These are phyloP conservation scores for Thuidium tamariscinum DNA, from an alignment of 225 moss, liverwort and hornwort species.

Conservation along the genomic window DNA sequence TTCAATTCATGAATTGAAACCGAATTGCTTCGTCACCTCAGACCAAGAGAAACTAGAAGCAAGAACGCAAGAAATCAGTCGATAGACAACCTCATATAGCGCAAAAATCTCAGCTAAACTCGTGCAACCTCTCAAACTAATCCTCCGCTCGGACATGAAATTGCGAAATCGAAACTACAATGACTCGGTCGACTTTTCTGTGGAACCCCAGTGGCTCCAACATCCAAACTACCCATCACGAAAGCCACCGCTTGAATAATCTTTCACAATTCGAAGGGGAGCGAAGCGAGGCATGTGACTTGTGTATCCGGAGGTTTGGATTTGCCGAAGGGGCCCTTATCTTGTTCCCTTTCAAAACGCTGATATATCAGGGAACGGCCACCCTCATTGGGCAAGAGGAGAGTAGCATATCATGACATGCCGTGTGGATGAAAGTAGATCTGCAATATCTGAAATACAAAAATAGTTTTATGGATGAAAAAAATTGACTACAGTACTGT, in stretches of 20 bases:
- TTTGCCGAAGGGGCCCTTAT: conserved; percentile 11
- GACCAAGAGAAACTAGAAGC: background rate
- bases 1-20: background rate
- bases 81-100: background rate
- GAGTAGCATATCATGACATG: background rate
- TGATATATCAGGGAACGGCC: background rate
- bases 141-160: background rate
- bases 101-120: background rate
- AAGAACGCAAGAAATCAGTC: background rate
- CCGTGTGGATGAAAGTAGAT: conserved; percentile 18
- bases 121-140: background rate
- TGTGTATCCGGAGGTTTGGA: background rate
- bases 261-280: background rate
- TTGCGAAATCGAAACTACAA: background rate
- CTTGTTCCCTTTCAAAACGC: conserved; percentile 1
- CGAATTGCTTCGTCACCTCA: background rate
- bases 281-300: background rate
- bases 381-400: background rate
- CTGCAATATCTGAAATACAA: background rate
- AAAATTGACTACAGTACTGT: background rate
- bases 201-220: background rate
- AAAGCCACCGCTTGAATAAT: background rate
- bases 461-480: background rate
- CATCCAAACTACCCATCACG: background rate
- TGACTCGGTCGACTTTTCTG: background rate